Percentiles rank a stretch among this genome's conserved stretches.
Conservation (phyloP, 2,329 filamentous ascomycete genomes). For the Berkeleyomyces basicola region DNA sequence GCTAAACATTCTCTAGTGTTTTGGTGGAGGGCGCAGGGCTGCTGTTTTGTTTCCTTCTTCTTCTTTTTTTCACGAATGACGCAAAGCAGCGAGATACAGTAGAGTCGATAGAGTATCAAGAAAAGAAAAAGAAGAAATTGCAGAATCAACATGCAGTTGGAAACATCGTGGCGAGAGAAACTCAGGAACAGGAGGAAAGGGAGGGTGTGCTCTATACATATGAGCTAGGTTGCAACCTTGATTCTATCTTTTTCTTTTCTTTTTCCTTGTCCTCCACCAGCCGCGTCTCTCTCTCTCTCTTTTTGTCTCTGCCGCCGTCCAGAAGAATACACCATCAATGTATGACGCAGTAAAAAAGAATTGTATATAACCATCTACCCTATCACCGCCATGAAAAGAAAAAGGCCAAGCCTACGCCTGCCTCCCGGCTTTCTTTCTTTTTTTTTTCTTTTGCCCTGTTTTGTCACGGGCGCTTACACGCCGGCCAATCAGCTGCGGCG, state of each 20-base stretch:
- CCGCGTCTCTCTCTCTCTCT: too few species aligned
- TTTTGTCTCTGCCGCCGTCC: too few species aligned
- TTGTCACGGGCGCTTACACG: slow-evolving; percentile 11
- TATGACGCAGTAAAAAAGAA: neutral
- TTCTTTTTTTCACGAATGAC: too few species aligned
- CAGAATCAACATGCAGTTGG: neutral
- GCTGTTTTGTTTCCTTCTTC: too few species aligned
- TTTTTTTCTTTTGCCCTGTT: neutral
- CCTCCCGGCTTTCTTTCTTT: neutral
- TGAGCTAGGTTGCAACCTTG: neutral
- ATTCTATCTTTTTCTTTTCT: neutral
- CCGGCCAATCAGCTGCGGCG: slow-evolving; percentile 6
- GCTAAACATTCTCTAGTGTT: neutral
- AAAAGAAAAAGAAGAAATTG: neutral
- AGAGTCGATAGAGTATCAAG: neutral
- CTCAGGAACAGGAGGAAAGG: neutral
- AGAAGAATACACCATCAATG: too few species aligned
- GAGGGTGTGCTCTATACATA: neutral
- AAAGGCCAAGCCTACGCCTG: neutral
- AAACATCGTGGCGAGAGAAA: neutral
- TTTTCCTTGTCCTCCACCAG: neutral
- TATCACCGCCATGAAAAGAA: neutral
- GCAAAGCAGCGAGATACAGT: neutral
- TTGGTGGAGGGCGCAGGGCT: neutral
- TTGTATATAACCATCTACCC: neutral